Conservation (phyloP, 78 protist genomes). For the Diacronema lutheri region DNA sequence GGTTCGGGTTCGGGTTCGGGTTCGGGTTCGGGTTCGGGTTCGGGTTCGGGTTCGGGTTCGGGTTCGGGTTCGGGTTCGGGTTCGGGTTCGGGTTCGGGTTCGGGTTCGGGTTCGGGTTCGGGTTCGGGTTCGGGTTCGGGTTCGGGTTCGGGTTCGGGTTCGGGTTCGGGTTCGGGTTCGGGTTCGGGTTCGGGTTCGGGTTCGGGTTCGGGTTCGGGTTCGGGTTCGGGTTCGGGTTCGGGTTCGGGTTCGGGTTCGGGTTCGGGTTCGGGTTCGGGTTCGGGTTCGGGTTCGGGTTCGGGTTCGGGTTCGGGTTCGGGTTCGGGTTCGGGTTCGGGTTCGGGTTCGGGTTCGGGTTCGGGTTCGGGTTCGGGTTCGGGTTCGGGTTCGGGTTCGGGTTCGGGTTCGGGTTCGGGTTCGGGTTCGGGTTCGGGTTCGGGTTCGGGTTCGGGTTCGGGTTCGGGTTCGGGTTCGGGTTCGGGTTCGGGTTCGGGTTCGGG, state of each 20-base stretch:
- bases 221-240: constrained; percentile 25
- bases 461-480: constrained; percentile 5
- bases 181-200: constrained; percentile 11
- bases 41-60: constrained; percentile 23
- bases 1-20: background rate
- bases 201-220: constrained; percentile 20
- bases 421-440: background rate
- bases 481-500: constrained; percentile 21
- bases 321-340: constrained; percentile 20
- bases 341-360: constrained; percentile 10
- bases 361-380: constrained; percentile 24
- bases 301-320: constrained; percentile 21
- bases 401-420: constrained; percentile 27
- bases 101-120: constrained; percentile 15
- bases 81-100: constrained; percentile 29
- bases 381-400: constrained; percentile 33
- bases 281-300: constrained; percentile 10
- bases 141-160: constrained; percentile 2
- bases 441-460: background rate
- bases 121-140: constrained; percentile 8
- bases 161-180: background rate
- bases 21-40: constrained; percentile 10
- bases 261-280: constrained; percentile 15
- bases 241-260: constrained; percentile 17
- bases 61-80: constrained; percentile 27